phyloP scores from a whole-genome alignment of 2,329 filamentous ascomycete species.

The Fusarium denticulatum region DNA sequence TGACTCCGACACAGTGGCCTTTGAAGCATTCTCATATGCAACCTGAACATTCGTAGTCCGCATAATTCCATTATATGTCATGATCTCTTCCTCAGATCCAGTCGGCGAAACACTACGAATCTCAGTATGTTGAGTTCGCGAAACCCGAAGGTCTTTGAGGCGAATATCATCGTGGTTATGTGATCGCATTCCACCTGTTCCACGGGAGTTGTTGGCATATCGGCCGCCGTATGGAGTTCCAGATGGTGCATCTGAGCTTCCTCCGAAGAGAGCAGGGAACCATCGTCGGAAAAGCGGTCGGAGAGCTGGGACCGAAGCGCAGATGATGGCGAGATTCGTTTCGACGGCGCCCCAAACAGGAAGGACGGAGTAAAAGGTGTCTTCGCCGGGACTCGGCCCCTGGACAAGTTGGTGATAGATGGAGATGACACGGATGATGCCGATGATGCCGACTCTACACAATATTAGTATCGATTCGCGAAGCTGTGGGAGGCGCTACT shows the following conservation, averaged over 20 bases:
- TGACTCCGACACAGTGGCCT: constrained; percentile 6
- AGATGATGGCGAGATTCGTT: constrained; percentile 50
- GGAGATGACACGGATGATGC: constrained; percentile 47
- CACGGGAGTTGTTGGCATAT: constrained; percentile 24
- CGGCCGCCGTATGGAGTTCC: constrained; percentile 15
- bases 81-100: constrained; percentile 52
- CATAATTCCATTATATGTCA: constrained; percentile 54
- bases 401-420: constrained; percentile 40
- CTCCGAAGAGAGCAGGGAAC: constrained; percentile 45
- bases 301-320: constrained; percentile 48
- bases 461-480: background rate
- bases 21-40: constrained; percentile 33
- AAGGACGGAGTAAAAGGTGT: constrained; percentile 42
- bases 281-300: constrained; percentile 48
- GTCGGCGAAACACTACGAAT: constrained; percentile 48
- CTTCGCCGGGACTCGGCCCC: constrained; percentile 33
- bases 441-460: constrained; percentile 47
- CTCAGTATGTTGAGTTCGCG: constrained; percentile 45
- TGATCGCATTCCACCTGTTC: constrained; percentile 33
- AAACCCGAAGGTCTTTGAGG: constrained; percentile 32
- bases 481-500: constrained; percentile 14
- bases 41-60: constrained; percentile 48
- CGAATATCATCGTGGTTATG: constrained; percentile 24
- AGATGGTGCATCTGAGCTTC: constrained; percentile 23
- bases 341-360: constrained; percentile 50